These are phyloP conservation scores for Persicaria tinctoria DNA, from an alignment of 148 eudicot genomes.

Conservation along the genomic window DNA sequence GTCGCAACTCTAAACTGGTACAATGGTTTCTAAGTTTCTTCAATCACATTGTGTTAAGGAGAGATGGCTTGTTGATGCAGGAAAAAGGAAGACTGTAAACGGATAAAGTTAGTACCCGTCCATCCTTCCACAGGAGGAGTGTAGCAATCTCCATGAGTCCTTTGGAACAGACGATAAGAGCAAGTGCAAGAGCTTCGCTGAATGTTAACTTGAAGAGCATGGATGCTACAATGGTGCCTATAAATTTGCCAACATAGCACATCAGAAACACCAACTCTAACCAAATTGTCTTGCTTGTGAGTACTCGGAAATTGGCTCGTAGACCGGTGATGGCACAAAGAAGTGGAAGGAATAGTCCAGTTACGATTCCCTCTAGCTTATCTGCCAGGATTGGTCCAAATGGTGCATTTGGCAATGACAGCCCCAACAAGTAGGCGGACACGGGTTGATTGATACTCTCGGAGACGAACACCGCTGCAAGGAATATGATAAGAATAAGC, in stretches of 20 bases:
- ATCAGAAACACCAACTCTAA: conserved; percentile 26
- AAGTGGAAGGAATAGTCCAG: conserved; percentile 23
- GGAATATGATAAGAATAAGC: conserved; percentile 18
- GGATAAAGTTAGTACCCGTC: conserved; percentile 14
- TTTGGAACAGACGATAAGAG: conserved; percentile 28
- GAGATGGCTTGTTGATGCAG: too few relatives aligned
- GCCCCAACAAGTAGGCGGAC: conserved; percentile 29
- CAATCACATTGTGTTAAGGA: too few relatives aligned
- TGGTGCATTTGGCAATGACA: conserved; percentile 33
- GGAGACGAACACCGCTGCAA: conserved; percentile 22
- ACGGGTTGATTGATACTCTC: conserved; percentile 24
- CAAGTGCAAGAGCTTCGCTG: conserved; percentile 26
- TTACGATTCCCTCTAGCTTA: conserved; percentile 25
- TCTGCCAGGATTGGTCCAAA: conserved; percentile 29
- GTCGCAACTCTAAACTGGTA: too few relatives aligned
- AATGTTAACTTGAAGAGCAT: conserved; percentile 17
- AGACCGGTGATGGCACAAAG: conserved; percentile 27
- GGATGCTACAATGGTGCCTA: conserved; percentile 24
- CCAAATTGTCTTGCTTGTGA: conserved; percentile 16
- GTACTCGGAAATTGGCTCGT: conserved; percentile 14
- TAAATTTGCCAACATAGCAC: conserved; percentile 24
- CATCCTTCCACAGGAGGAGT: conserved; percentile 21
- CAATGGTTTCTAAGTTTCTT: too few relatives aligned
- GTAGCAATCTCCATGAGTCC: conserved; percentile 29
- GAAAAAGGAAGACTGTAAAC: too few relatives aligned